Evolutionary conservation across 257 asterid species (phyloP).

Genomic region (Solanum stenotomum): DNA sequence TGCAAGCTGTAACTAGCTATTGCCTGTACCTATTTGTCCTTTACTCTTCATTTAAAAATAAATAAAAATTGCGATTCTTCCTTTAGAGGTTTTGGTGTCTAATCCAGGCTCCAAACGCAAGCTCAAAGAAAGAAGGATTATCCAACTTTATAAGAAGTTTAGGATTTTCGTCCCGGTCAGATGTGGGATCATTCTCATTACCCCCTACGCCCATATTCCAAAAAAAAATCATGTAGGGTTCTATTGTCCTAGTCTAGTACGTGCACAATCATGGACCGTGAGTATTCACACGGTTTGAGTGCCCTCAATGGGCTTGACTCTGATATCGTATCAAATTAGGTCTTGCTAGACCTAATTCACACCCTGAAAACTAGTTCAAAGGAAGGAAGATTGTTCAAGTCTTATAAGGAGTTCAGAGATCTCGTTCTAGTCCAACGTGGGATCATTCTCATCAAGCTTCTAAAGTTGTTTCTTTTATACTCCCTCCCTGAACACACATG

Average conservation of each 20-base stretch:
- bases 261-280: not conserved
- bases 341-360: not conserved
- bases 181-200: not conserved
- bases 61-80: not conserved
- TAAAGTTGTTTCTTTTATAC: not conserved
- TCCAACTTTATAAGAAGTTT: not conserved
- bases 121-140: not conserved
- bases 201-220: not conserved
- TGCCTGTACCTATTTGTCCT: not conserved
- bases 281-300: no score
- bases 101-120: not conserved
- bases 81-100: not conserved
- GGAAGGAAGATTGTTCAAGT: not conserved
- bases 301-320: not conserved
- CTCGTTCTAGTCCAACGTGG: not conserved
- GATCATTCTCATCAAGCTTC: not conserved
- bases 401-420: not conserved
- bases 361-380: not conserved
- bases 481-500: not conserved
- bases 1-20: not conserved
- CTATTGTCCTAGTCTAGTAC: not conserved
- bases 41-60: not conserved
- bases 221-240: no score
- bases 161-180: not conserved
- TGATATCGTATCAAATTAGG: not conserved